Evolutionary conservation across 2,329 filamentous ascomycete genomes (phyloP), one percentile per base, ranked within the genome.

Genomic region (Teratosphaeria zuluensis): DNA sequence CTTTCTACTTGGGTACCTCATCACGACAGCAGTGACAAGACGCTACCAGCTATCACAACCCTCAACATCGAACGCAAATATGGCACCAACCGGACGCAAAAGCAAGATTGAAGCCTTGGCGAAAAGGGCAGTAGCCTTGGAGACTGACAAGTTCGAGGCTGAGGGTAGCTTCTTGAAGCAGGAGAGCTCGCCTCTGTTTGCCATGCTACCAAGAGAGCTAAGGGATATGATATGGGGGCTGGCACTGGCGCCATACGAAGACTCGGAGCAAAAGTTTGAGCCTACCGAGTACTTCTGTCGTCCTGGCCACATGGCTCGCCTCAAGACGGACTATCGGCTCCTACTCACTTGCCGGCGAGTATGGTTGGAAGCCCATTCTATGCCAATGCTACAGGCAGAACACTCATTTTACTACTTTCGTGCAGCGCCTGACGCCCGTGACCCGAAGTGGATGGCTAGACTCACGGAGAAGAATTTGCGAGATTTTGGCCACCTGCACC

Each of bases 161-260:
- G 16, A n/a, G n/a, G 42, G 42, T n/a, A 48, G n/a, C n/a, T 48
- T 19, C 42, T 48, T 48, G 42, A n/a, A 48, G 2, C 42, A 48
- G n/a, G 42, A 48, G 7, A n/a, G 7, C 3, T 65, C 62, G 2
- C 66, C 64, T 4, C 58, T 68, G 24, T 68, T 67, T 57, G 33
- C 58, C 19, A 52, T 53, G 8, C 51, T 73, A 16, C 70, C 71
- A 7, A 33, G 64, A n/a, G 72, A 74, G 59, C 64, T 73, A 42
- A 63, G 73, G n/a, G 63, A 67, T 28, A 48, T 66, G n/a, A 73
- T 76, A 51, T 75, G 71, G 62, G 62, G 65, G 28, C 70, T 68
- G 48, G 70, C 69, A 7, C 63, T 72, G 0, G 66, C 67, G 9
- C 71, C 70, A 24, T 68, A 62, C 53, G 64, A 68, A 58, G 67